A percentile compares a stretch with the other conserved stretches of the same genome.
phyloP scores from a whole-genome alignment of 1,284 basidiomycete species.

The Inonotus obliquus region DNA sequence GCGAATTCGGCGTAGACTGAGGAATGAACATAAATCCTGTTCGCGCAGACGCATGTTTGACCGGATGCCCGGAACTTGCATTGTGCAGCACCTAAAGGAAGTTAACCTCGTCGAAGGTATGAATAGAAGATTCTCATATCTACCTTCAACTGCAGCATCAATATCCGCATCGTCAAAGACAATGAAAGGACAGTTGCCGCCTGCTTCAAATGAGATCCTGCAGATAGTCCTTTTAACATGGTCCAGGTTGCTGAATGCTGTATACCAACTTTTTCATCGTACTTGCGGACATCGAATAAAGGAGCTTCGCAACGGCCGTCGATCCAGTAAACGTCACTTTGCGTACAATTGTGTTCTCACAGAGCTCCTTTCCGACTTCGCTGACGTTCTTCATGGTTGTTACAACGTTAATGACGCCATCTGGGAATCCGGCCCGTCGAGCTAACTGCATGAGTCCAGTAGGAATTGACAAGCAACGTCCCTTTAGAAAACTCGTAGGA shows the following conservation, averaged over 20 bases:
- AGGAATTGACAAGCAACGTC: background rate
- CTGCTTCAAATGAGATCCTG: conserved; percentile 81
- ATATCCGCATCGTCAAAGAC: conserved; percentile 97
- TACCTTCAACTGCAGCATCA: conserved; percentile 86
- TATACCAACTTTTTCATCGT: conserved; percentile 83
- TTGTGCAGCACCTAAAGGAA: conserved; percentile 58
- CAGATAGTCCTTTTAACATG: conserved; percentile 5
- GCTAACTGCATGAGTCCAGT: conserved; percentile 49
- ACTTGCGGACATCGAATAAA: conserved; percentile 78
- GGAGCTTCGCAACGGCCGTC: conserved; percentile 86
- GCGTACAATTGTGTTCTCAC: conserved; percentile 67
- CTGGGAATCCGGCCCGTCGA: conserved; percentile 85
- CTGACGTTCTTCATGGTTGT: conserved; percentile 79
- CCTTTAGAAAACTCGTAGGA: too few relatives aligned
- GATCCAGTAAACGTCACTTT: conserved; percentile 96
- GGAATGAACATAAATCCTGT: conserved; percentile 84
- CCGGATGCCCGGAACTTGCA: conserved; percentile 93
- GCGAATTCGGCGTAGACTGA: conserved; percentile 85
- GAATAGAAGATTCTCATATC: conserved; percentile 2
- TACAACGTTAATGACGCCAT: conserved; percentile 93
- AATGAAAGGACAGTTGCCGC: conserved; percentile 91
- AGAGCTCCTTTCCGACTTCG: conserved; percentile 82
- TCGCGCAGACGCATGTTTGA: conserved; percentile 88
- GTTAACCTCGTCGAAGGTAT: background rate
- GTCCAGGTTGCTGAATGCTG: conserved; percentile 7